These are phyloP conservation scores for Phytopythium ostracodes DNA, from an alignment of 352 stramenopile genomes.

Conservation along the genomic window DNA sequence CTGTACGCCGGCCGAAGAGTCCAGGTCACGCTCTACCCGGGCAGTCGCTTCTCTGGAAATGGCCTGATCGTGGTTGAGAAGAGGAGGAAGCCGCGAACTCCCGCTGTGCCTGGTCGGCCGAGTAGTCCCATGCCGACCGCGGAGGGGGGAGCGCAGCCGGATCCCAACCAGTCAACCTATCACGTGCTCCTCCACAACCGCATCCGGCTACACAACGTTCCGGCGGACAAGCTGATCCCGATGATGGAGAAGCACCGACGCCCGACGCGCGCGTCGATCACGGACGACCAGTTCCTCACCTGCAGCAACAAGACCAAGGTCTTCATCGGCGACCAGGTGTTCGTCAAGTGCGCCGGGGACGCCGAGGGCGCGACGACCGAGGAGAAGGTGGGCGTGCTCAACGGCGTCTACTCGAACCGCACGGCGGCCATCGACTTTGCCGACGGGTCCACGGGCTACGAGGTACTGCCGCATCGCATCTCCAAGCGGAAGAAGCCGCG, in stretches of 20 bases:
- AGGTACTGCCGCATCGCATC: constrained; percentile 51
- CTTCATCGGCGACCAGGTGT: constrained; percentile 76
- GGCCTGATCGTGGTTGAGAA: constrained; percentile 57
- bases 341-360: constrained; percentile 59
- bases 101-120: too few species aligned
- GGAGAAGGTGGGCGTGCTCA: constrained; percentile 66
- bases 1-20: constrained; percentile 69
- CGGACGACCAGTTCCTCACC: constrained; percentile 66
- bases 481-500: constrained; percentile 44
- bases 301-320: constrained; percentile 60
- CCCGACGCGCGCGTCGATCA: constrained; percentile 45
- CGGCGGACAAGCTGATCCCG: constrained; percentile 51
- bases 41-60: constrained; percentile 57
- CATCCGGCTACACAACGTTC: constrained; percentile 67
- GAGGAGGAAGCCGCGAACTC: neutral
- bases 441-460: constrained; percentile 69
- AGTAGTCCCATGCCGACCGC: neutral
- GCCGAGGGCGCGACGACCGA: constrained; percentile 38
- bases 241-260: constrained; percentile 51
- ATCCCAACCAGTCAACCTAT: constrained; percentile 32
- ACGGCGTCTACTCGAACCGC: constrained; percentile 74
- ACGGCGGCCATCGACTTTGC: constrained; percentile 73
- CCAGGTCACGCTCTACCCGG: constrained; percentile 67
- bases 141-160: neutral
- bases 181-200: constrained; percentile 66